phyloP scores from a whole-genome alignment of 78 protist species.

The Planoprotostelium fungivorum region DNA sequence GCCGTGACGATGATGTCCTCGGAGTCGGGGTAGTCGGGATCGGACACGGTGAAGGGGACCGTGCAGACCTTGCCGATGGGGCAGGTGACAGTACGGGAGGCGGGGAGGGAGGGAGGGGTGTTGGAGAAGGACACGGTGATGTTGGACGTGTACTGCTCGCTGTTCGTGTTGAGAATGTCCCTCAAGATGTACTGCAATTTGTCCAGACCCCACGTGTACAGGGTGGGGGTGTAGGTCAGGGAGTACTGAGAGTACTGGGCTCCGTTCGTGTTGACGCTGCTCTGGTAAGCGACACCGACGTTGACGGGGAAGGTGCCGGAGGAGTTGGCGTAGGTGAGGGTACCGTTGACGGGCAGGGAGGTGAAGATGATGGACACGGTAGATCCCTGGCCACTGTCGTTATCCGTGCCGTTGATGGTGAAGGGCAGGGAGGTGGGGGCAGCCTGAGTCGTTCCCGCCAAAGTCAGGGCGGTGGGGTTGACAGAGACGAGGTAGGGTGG shows the following conservation, averaged over 20 bases:
- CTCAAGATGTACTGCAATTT: too few relatives aligned
- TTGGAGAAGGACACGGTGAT: neutral
- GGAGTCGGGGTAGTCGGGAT: neutral
- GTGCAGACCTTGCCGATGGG: neutral
- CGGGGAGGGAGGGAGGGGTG: neutral
- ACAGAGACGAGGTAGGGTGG: too few relatives aligned
- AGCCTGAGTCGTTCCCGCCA: neutral
- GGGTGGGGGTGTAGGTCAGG: neutral
- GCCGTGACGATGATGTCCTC: neutral
- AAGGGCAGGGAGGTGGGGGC: neutral
- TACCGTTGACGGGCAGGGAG: neutral
- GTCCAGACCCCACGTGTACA: neutral
- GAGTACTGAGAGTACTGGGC: neutral
- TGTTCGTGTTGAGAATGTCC: neutral
- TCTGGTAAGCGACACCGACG: neutral
- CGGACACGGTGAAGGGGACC: neutral
- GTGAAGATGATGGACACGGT: neutral
- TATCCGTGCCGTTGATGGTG: constrained; percentile 5
- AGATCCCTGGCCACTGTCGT: neutral
- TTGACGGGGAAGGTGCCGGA: neutral
- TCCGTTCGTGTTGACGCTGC: neutral
- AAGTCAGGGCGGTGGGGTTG: constrained; percentile 1
- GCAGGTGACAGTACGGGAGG: neutral
- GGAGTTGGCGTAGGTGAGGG: neutral
- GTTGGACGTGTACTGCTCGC: neutral